Conservation (phyloP, 192 early-diverging fungal species). For the Dissophora ornata region DNA sequence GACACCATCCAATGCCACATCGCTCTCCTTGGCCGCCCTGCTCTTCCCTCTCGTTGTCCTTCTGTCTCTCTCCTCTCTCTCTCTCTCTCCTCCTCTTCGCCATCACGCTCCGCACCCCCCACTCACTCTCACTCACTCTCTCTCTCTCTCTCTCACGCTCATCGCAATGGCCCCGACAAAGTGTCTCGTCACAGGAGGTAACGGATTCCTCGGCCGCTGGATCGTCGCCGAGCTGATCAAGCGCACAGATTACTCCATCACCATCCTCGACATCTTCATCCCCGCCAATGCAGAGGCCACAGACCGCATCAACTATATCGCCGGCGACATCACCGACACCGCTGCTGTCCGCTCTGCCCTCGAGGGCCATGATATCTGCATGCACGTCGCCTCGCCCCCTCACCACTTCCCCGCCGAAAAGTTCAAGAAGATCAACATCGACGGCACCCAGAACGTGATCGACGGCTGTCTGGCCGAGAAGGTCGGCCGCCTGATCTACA, state of each 20-base stretch:
- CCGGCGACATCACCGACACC: conserved; percentile 63
- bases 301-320: conserved; percentile 58
- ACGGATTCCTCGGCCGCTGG: conserved; percentile 88
- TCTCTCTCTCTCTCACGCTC: neutral
- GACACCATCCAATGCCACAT: too few relatives aligned
- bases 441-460: conserved; percentile 90
- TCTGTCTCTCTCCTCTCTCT: neutral
- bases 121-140: neutral
- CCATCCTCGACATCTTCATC: conserved; percentile 85
- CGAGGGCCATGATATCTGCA: conserved; percentile 72
- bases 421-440: conserved; percentile 84
- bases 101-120: neutral
- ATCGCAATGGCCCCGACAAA: conserved; percentile 26
- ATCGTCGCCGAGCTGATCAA: conserved; percentile 81
- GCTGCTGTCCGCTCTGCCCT: conserved; percentile 72
- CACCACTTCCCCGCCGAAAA: conserved; percentile 75
- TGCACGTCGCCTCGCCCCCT: conserved; percentile 93
- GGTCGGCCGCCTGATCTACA: conserved; percentile 84
- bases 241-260: conserved; percentile 65
- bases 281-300: conserved; percentile 56
- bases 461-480: conserved; percentile 71
- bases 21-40: too few relatives aligned
- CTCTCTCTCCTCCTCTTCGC: too few relatives aligned
- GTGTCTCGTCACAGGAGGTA: conserved; percentile 86
- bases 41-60: too few relatives aligned